phyloP scores from a whole-genome alignment of 768 basidiomycete species.

The Boletus reticuloceps region DNA sequence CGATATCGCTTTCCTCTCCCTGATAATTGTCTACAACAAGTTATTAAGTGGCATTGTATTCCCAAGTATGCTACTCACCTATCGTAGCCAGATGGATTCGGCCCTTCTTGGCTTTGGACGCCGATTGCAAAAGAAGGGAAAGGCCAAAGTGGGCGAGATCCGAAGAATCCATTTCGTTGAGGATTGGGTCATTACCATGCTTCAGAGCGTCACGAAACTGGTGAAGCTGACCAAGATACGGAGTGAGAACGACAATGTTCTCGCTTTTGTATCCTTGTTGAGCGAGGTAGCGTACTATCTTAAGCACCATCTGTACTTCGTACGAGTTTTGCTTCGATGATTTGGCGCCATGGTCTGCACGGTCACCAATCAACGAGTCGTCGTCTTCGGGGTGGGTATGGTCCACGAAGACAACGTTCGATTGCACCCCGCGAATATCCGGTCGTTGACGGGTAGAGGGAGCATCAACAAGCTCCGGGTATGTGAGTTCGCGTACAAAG shows the following conservation, averaged over 20 bases:
- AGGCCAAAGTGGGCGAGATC: conserved; percentile 60
- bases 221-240: conserved; percentile 64
- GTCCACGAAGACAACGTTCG: conserved; percentile 62
- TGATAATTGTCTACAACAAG: conserved; percentile 64
- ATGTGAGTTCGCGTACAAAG: conserved; percentile 61
- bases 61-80: conserved; percentile 35
- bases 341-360: conserved; percentile 41
- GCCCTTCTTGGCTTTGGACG: conserved; percentile 36
- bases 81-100: conserved; percentile 62
- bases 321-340: conserved; percentile 60
- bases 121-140: conserved; percentile 33
- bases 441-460: conserved; percentile 45
- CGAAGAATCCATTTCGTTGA: conserved; percentile 58
- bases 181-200: conserved; percentile 50
- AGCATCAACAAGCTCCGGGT: conserved; percentile 62
- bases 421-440: conserved; percentile 49
- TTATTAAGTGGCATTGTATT: neutral
- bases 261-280: conserved; percentile 68
- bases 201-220: conserved; percentile 45
- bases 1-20: conserved; percentile 71
- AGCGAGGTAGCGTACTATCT: conserved; percentile 60
- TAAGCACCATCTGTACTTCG: conserved; percentile 62
- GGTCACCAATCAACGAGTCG: conserved; percentile 37
- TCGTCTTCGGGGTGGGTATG: conserved; percentile 59
- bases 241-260: conserved; percentile 64